Evolutionary conservation across 257 asterid genomes (phyloP).

Genomic region (Solanum arcanum): DNA sequence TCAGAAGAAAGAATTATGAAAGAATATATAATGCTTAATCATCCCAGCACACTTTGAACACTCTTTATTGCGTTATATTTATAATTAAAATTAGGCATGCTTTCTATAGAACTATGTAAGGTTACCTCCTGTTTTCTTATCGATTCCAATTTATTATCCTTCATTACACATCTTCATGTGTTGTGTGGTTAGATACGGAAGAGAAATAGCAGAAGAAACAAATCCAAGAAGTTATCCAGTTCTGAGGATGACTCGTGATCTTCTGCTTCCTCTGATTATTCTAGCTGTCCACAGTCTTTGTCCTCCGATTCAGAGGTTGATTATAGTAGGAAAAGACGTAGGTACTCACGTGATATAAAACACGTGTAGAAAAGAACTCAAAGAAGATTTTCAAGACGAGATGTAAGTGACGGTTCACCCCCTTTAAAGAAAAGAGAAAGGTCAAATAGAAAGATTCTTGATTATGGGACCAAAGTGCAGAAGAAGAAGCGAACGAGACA

Average conservation of each 20-base stretch:
- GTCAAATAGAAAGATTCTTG: slow-evolving; percentile 26
- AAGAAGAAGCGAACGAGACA: slow-evolving; percentile 39
- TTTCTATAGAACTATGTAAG: not conserved
- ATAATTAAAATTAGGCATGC: too few relatives aligned
- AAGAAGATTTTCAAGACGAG: slow-evolving; percentile 25
- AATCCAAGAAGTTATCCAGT: slow-evolving; percentile 34
- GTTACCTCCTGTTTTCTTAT: not conserved
- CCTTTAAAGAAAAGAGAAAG: slow-evolving; percentile 40
- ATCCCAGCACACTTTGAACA: too few relatives aligned
- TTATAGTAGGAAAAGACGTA: slow-evolving; percentile 29
- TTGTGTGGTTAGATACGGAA: slow-evolving; percentile 20
- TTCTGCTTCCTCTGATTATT: slow-evolving; percentile 31
- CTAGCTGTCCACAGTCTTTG: slow-evolving; percentile 28
- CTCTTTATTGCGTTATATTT: too few relatives aligned
- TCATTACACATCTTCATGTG: not conserved
- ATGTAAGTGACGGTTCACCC: slow-evolving; percentile 11
- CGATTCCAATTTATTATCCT: not conserved
- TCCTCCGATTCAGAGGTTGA: slow-evolving; percentile 24
- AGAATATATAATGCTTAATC: too few relatives aligned
- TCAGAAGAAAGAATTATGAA: too few relatives aligned
- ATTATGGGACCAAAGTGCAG: slow-evolving; percentile 35
- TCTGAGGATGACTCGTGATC: slow-evolving; percentile 32
- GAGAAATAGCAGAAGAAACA: slow-evolving; percentile 41
- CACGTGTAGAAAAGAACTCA: slow-evolving; percentile 17
- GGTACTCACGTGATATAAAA: slow-evolving; percentile 9